Evolutionary conservation across 139 green algal species (phyloP).

Genomic region (Micractinium conductrix): DNA sequence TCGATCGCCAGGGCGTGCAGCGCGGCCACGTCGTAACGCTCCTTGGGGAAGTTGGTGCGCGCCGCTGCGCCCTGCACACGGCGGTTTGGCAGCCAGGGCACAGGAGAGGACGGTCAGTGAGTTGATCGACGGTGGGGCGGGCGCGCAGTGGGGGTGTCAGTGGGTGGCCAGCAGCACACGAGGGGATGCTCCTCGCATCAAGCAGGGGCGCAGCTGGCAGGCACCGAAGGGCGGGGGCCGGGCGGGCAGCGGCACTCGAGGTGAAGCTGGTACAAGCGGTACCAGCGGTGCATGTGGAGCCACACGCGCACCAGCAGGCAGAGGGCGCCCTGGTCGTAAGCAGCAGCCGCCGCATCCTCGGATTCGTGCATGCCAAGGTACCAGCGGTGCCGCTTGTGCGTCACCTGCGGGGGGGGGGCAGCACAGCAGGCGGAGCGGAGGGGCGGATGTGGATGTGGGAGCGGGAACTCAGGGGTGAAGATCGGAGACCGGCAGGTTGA

Average conservation of each 20-base stretch:
- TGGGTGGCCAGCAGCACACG: background rate
- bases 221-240: no score
- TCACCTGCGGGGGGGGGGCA: background rate
- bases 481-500: background rate
- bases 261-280: no score
- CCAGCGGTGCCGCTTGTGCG: slow-evolving; percentile 18
- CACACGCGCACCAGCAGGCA: slow-evolving; percentile 1
- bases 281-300: background rate
- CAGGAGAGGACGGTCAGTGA: background rate
- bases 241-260: no score
- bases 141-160: background rate
- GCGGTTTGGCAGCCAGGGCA: no score
- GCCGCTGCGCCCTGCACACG: slow-evolving; percentile 8
- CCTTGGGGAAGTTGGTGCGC: slow-evolving; percentile 7
- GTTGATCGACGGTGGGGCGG: background rate
- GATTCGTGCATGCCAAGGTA: slow-evolving; percentile 27
- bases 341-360: slow-evolving; percentile 12
- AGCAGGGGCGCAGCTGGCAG: background rate
- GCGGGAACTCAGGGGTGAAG: background rate
- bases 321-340: slow-evolving; percentile 23
- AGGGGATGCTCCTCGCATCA: no score
- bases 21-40: background rate
- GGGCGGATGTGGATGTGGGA: background rate
- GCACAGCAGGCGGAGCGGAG: background rate
- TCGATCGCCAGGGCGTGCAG: slow-evolving; percentile 7